These are phyloP conservation scores for Terana coerulea DNA, from an alignment of 768 basidiomycete genomes.

Conservation along the genomic window DNA sequence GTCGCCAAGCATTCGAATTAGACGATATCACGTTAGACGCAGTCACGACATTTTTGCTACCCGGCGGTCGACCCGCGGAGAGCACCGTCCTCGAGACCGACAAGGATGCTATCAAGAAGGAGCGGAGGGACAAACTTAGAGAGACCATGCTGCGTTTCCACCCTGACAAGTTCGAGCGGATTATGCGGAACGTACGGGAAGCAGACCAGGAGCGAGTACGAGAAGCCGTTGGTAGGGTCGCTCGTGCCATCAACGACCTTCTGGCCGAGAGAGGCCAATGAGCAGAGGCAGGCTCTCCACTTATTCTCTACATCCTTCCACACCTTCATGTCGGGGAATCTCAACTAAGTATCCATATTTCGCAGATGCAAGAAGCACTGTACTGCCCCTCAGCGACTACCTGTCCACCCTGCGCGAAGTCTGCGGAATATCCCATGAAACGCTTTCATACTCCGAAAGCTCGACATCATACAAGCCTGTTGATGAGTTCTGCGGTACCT, in stretches of 20 bases:
- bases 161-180: conserved; percentile 77
- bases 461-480: background rate
- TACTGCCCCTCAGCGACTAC: too few relatives aligned
- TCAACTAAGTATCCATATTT: too few relatives aligned
- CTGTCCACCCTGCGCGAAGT: too few relatives aligned
- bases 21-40: conserved; percentile 55
- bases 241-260: conserved; percentile 52
- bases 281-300: too few relatives aligned
- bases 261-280: conserved; percentile 30
- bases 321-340: too few relatives aligned
- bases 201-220: conserved; percentile 46
- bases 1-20: conserved; percentile 21
- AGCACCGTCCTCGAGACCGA: conserved; percentile 10
- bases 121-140: conserved; percentile 56
- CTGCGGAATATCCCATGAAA: too few relatives aligned
- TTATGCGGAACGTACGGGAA: conserved; percentile 49
- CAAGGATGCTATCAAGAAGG: conserved; percentile 36
- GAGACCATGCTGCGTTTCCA: conserved; percentile 74
- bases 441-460: too few relatives aligned
- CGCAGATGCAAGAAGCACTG: too few relatives aligned
- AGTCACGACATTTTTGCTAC: conserved; percentile 56
- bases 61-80: conserved; percentile 11
- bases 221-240: conserved; percentile 63
- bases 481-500: background rate
- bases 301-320: too few relatives aligned